phyloP scores from a whole-genome alignment of 148 eudicot genomes.

The Rhododendron williamsianum region DNA sequence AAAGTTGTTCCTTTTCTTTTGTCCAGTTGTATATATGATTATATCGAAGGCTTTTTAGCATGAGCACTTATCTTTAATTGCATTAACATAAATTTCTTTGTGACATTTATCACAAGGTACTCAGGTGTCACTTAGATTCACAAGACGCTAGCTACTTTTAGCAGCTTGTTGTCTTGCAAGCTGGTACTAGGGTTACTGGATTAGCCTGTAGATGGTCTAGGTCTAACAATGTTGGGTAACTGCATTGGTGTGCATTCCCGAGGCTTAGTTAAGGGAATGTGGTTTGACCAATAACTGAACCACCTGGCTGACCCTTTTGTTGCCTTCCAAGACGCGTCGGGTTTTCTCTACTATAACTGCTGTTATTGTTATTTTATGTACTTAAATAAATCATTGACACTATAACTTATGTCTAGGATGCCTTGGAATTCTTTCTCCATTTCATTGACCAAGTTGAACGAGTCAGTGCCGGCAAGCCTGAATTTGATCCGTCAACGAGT shows the following conservation, averaged over 20 bases:
- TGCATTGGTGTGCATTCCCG: not conserved
- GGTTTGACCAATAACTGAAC: not conserved
- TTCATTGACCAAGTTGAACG: conserved; percentile 95
- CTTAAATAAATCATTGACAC: conserved; percentile 5
- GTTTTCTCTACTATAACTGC: not conserved
- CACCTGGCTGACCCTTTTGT: not conserved
- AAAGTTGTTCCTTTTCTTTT: not conserved
- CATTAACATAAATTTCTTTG: not conserved
- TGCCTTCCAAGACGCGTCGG: not conserved
- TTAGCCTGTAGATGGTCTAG: not conserved
- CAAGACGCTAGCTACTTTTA: not conserved
- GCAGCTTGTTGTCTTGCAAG: not conserved
- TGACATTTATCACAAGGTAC: not conserved
- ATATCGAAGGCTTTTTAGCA: not conserved
- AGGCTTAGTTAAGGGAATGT: not conserved
- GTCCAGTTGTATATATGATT: not conserved
- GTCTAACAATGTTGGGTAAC: not conserved
- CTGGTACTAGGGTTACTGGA: not conserved
- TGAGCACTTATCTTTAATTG: not conserved
- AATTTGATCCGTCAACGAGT: conserved; percentile 72
- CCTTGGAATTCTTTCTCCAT: conserved; percentile 89
- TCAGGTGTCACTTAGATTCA: not conserved
- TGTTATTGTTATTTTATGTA: not conserved
- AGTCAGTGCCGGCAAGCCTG: conserved; percentile 55
- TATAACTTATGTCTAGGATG: conserved; percentile 55